Evolutionary conservation across 306 rosid species (phyloP).

Genomic region (Rosa multiflora): DNA sequence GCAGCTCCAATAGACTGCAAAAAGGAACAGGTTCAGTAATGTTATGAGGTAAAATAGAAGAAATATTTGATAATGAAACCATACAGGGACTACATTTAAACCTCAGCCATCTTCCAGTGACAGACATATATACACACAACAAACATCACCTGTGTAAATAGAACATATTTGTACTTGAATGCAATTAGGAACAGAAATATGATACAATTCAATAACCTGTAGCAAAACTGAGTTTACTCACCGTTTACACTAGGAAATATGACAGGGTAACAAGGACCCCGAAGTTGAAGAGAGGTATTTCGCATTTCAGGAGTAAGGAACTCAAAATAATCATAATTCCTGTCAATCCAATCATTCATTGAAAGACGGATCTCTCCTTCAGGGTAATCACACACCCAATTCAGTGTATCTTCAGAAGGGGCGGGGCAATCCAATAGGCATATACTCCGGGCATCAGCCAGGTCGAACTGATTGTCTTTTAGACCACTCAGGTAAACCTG

Average conservation of each 20-base stretch:
- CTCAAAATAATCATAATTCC: conserved; percentile 82
- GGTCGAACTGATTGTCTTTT: conserved; percentile 60
- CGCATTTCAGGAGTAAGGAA: conserved; percentile 93
- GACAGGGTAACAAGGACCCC: conserved; percentile 98
- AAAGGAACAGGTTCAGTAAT: conserved; percentile 16
- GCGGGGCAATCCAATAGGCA: conserved; percentile 83
- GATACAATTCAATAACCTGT: neutral
- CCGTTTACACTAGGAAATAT: conserved; percentile 96
- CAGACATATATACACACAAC: neutral
- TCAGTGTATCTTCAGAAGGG: conserved; percentile 78
- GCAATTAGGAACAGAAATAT: neutral
- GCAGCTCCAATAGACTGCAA: conserved; percentile 94
- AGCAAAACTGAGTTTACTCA: conserved; percentile 30
- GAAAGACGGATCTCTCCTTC: conserved; percentile 81
- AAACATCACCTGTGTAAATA: neutral
- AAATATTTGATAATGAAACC: neutral
- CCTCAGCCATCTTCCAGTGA: conserved; percentile 8
- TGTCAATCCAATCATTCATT: conserved; percentile 65
- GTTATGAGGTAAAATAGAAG: neutral
- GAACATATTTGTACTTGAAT: neutral
- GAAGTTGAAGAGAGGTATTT: conserved; percentile 91
- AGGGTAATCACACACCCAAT: conserved; percentile 96
- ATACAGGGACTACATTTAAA: conserved; percentile 2
- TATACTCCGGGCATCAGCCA: conserved; percentile 75
- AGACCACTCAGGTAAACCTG: conserved; percentile 91